Conservation (phyloP, 305 asterid species). For the Fraxinus sp. region DNA sequence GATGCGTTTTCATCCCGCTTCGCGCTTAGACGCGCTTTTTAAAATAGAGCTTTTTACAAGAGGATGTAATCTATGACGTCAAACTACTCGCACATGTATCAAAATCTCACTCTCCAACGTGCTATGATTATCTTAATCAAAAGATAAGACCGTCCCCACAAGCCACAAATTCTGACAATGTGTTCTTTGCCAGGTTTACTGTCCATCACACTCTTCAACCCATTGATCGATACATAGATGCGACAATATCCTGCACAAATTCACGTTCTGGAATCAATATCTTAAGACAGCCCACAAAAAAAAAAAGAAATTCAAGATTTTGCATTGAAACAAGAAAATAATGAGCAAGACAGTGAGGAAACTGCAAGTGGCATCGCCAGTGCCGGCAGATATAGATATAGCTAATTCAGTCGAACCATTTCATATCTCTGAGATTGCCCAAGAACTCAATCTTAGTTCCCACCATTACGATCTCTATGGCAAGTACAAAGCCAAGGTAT, state of each 20-base stretch:
- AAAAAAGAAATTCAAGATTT: conserved; percentile 1
- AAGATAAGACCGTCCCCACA: not conserved
- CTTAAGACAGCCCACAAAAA: not conserved
- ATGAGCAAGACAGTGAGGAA: conserved; percentile 78
- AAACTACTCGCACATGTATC: no score
- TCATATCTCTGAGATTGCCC: conserved; percentile 77
- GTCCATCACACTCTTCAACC: not conserved
- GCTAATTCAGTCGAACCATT: conserved; percentile 86
- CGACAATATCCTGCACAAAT: not conserved
- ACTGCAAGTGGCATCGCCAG: conserved; percentile 71
- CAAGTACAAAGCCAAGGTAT: conserved; percentile 87
- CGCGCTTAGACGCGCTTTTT: no score
- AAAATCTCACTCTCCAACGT: not conserved
- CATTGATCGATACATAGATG: not conserved
- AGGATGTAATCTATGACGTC: no score
- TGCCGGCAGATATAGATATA: conserved; percentile 92
- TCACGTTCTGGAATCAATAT: not conserved
- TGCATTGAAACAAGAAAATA: not conserved
- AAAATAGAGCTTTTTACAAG: no score
- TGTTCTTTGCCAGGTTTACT: not conserved
- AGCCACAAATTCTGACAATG: not conserved
- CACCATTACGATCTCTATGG: conserved; percentile 86
- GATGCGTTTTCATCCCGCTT: no score
- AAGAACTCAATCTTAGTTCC: conserved; percentile 63
- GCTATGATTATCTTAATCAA: not conserved